A percentile compares a stretch with the other conserved stretches of the same genome.
Evolutionary conservation across 768 basidiomycete genomes (phyloP).

Genomic region (Dioszegia hungarica): DNA sequence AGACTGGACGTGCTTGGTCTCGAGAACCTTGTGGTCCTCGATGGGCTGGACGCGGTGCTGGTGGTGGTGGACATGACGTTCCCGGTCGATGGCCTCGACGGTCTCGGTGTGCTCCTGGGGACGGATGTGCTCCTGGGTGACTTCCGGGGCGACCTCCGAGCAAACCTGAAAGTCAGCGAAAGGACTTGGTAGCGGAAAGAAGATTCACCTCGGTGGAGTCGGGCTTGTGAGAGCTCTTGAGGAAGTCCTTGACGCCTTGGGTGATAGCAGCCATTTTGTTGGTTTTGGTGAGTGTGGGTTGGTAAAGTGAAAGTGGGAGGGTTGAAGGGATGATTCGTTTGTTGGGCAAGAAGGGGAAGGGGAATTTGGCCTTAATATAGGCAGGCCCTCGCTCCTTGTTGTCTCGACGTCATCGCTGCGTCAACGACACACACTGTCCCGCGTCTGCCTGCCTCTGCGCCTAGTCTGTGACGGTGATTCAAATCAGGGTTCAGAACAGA

Average conservation of each 20-base stretch:
- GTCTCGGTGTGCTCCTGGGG: constrained; percentile 41
- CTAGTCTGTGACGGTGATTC: too few relatives aligned
- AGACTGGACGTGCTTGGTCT: constrained; percentile 42
- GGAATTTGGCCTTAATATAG: neutral
- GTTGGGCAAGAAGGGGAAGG: neutral
- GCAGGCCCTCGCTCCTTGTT: constrained; percentile 6
- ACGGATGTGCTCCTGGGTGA: constrained; percentile 46
- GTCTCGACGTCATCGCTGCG: constrained; percentile 5
- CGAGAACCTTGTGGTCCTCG: constrained; percentile 36
- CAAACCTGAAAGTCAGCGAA: constrained; percentile 30
- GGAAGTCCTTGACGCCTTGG: constrained; percentile 39
- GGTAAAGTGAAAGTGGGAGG: neutral
- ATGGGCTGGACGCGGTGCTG: constrained; percentile 50
- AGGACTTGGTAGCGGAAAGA: neutral
- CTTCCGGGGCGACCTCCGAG: constrained; percentile 47
- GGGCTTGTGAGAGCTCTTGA: constrained; percentile 36
- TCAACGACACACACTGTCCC: too few relatives aligned
- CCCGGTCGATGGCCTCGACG: constrained; percentile 49
- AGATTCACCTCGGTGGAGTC: constrained; percentile 42
- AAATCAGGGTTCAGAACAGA: too few relatives aligned
- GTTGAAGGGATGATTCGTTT: neutral
- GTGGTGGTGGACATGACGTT: constrained; percentile 48
- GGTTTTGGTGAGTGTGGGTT: constrained; percentile 7
- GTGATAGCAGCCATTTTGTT: constrained; percentile 18
- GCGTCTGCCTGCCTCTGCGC: too few relatives aligned